These are phyloP conservation scores for Litsea cubeba DNA, from an alignment of 164 flowering plant genomes.

Conservation along the genomic window DNA sequence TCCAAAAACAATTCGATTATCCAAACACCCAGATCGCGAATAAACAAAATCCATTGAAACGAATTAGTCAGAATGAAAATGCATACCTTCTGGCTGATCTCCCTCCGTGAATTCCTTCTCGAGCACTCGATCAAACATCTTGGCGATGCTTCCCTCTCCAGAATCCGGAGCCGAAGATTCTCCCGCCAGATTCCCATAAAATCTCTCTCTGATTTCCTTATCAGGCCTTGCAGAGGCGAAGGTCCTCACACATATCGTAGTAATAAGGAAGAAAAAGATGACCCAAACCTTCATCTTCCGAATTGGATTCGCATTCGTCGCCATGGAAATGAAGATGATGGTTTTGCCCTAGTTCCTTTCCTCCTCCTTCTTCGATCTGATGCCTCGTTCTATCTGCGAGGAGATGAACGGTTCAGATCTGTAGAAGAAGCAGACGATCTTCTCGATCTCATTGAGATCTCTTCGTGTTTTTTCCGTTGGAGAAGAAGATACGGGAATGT, in stretches of 20 bases:
- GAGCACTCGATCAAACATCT: slow-evolving; percentile 86
- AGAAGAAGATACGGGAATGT: too few relatives aligned
- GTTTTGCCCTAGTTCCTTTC: neutral
- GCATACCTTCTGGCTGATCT: slow-evolving; percentile 78
- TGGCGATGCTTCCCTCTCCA: slow-evolving; percentile 67
- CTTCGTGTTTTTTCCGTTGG: too few relatives aligned
- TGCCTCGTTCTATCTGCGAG: neutral
- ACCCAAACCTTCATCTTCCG: neutral
- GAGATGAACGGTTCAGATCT: neutral
- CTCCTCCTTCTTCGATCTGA: too few relatives aligned
- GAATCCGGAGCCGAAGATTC: slow-evolving; percentile 51
- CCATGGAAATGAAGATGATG: neutral
- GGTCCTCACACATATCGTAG: neutral
- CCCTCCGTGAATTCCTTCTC: slow-evolving; percentile 91
- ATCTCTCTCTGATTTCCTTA: slow-evolving; percentile 66
- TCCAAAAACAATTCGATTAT: neutral
- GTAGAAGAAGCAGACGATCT: neutral
- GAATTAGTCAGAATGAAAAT: neutral
- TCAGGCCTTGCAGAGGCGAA: slow-evolving; percentile 52
- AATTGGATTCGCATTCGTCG: neutral
- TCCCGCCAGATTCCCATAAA: slow-evolving; percentile 59
- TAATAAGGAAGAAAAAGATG: neutral
- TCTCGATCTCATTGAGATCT: neutral
- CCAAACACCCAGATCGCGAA: neutral
- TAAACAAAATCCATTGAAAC: neutral